These are phyloP conservation scores for Bruguiera parviflora DNA, from an alignment of 345 rosid genomes.

Conservation along the genomic window DNA sequence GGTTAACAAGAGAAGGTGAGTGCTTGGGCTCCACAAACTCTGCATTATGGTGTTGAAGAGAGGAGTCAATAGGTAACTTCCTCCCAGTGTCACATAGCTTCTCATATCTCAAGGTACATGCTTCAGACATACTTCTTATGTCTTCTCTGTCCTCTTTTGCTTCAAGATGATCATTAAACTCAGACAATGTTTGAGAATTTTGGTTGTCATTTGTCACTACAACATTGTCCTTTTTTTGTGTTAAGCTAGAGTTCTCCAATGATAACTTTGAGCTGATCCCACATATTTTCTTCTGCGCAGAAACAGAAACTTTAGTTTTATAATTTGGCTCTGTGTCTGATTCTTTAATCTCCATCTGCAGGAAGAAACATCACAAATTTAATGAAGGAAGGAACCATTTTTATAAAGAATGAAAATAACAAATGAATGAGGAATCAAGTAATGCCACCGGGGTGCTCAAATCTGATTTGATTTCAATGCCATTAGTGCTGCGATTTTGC, in stretches of 20 bases:
- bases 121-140: conserved; percentile 23
- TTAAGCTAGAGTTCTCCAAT: conserved; percentile 32
- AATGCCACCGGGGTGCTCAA: conserved; percentile 19
- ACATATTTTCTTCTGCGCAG: conserved; percentile 21
- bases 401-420: background rate
- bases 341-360: conserved; percentile 40
- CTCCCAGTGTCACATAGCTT: conserved; percentile 22
- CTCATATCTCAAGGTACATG: conserved; percentile 8
- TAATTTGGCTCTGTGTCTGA: conserved; percentile 20
- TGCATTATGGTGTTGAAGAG: conserved; percentile 25
- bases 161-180: conserved; percentile 9
- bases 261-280: conserved; percentile 37
- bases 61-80: conserved; percentile 37
- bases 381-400: background rate
- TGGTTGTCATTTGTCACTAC: conserved; percentile 19
- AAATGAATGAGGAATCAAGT: background rate
- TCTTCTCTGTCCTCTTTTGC: conserved; percentile 23
- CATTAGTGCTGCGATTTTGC: conserved; percentile 24
- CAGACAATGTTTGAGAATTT: background rate
- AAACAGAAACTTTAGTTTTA: conserved; percentile 23
- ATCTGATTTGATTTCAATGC: conserved; percentile 24
- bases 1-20: conserved; percentile 1
- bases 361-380: background rate
- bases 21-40: conserved; percentile 21
- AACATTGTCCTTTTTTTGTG: conserved; percentile 15